phyloP scores from a whole-genome alignment of 345 rosid genomes.

The Salix koriyanagi region DNA sequence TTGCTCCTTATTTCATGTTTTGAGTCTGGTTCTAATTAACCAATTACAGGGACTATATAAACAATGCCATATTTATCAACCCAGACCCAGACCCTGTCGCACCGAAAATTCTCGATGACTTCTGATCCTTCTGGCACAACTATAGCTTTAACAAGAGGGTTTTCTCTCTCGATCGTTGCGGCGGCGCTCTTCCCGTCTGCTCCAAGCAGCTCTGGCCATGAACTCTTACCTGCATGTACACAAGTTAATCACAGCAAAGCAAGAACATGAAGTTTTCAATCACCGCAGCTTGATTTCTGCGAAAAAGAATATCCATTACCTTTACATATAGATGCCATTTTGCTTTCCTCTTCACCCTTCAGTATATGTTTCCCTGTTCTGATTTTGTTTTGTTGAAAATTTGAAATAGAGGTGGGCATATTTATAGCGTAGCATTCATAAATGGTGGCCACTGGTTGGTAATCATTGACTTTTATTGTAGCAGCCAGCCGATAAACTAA shows the following conservation, averaged over 20 bases:
- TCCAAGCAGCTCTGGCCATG: conserved; percentile 24
- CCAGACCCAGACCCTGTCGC: conserved; percentile 18
- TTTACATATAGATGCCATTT: background rate
- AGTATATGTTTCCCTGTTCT: background rate
- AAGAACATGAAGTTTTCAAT: background rate
- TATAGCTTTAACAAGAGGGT: conserved; percentile 1
- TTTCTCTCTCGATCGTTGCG: conserved; percentile 19
- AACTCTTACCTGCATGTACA: conserved; percentile 11
- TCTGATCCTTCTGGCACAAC: background rate
- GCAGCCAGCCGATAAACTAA: background rate
- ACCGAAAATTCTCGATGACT: background rate
- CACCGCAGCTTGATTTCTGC: no score
- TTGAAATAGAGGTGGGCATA: background rate
- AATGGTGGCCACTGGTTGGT: background rate
- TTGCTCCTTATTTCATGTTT: no score
- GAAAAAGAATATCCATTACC: background rate
- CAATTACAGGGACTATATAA: background rate
- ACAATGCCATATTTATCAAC: conserved; percentile 10
- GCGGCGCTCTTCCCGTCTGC: background rate
- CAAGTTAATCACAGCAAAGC: background rate
- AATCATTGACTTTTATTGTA: background rate
- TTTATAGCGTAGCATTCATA: background rate
- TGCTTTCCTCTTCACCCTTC: background rate
- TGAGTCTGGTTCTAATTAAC: background rate
- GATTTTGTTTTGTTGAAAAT: background rate